Conservation (phyloP, 441 rosid genomes). For the Melastoma candidum region DNA sequence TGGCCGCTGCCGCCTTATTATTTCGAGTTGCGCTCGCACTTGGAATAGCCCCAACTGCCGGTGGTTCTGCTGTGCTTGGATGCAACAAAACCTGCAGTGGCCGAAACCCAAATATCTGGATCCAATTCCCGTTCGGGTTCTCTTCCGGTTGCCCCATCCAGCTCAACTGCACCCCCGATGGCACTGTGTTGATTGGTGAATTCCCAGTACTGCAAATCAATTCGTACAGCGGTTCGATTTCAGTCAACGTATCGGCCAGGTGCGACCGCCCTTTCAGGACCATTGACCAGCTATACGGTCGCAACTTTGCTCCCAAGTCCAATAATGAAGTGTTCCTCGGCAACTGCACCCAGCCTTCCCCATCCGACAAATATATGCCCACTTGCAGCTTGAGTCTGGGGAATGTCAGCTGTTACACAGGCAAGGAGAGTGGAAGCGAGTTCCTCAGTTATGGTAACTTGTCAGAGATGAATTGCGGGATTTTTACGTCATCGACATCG, state of each 20-base stretch:
- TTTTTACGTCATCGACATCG: no score
- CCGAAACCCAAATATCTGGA: neutral
- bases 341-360: slow-evolving; percentile 21
- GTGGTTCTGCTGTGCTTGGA: no score
- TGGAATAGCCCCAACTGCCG: no score
- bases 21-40: no score
- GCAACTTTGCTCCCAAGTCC: slow-evolving; percentile 40
- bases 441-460: no score
- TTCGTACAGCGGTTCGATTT: slow-evolving; percentile 10
- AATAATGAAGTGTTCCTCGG: slow-evolving; percentile 44
- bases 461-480: no score
- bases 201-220: slow-evolving; percentile 27
- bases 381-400: no score
- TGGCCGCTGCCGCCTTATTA: no score
- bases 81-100: slow-evolving; percentile 40
- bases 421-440: no score
- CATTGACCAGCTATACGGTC: slow-evolving; percentile 29
- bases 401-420: no score
- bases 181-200: slow-evolving; percentile 19
- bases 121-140: slow-evolving; percentile 61
- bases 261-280: slow-evolving; percentile 38
- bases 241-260: slow-evolving; percentile 25
- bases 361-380: neutral
- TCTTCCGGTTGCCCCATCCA: slow-evolving; percentile 41
- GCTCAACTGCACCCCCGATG: slow-evolving; percentile 31